Conservation (phyloP, 129 eudicot genomes). For the Dittrichia graveolens region DNA sequence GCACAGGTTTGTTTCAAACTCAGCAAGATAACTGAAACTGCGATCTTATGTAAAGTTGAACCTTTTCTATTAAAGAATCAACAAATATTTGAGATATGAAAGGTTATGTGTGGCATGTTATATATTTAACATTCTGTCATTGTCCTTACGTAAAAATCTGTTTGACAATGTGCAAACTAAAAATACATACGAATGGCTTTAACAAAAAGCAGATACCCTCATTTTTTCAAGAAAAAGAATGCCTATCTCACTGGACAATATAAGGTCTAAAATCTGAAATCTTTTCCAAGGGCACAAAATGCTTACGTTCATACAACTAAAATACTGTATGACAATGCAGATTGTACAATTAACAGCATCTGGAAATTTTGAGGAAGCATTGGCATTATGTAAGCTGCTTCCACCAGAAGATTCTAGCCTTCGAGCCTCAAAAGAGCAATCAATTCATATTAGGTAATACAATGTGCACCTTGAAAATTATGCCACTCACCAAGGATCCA, state of each 20-base stretch:
- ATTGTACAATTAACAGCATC: slow-evolving; percentile 97
- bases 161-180: slow-evolving; percentile 5
- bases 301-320: slow-evolving; percentile 25
- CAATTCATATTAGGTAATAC: slow-evolving; percentile 85
- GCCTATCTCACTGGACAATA: neutral
- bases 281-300: slow-evolving; percentile 14
- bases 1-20: slow-evolving; percentile 70
- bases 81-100: slow-evolving; percentile 10
- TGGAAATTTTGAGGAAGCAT: slow-evolving; percentile 95
- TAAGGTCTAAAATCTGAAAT: slow-evolving; percentile 9
- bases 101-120: neutral
- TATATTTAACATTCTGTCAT: neutral
- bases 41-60: slow-evolving; percentile 13
- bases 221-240: neutral
- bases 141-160: slow-evolving; percentile 3
- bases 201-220: neutral
- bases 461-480: neutral
- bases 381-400: slow-evolving; percentile 91
- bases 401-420: slow-evolving; percentile 98
- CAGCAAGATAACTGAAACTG: slow-evolving; percentile 4
- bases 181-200: slow-evolving; percentile 1
- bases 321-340: slow-evolving; percentile 43
- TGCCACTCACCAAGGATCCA: neutral
- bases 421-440: slow-evolving; percentile 97
- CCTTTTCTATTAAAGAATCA: slow-evolving; percentile 7